Conservation (phyloP, 306 rosid genomes). For the Pyrus bretschneideri region DNA sequence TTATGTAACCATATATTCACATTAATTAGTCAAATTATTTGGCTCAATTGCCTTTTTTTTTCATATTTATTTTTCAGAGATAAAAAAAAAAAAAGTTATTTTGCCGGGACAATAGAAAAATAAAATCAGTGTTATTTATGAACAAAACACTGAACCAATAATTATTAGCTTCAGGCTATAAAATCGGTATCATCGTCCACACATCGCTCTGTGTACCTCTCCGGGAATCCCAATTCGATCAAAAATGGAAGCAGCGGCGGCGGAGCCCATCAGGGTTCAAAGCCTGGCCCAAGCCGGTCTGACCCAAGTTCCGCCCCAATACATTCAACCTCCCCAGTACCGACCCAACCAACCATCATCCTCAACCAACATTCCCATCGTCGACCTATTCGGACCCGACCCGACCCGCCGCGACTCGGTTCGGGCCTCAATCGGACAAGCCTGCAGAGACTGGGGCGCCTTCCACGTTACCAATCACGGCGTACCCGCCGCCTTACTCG, state of each 20-base stretch:
- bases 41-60: no score
- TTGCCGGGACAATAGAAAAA: neutral
- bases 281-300: constrained; percentile 43
- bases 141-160: no score
- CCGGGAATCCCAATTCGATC: neutral
- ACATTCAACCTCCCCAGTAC: constrained; percentile 43
- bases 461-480: constrained; percentile 81
- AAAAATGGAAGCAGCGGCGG: constrained; percentile 37
- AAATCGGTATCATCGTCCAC: neutral
- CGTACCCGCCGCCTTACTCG: constrained; percentile 38
- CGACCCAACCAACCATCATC: constrained; percentile 11
- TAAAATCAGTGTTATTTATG: neutral
- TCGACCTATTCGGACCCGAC: constrained; percentile 44
- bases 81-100: no score
- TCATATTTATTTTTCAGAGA: no score
- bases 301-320: constrained; percentile 56
- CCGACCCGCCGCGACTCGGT: constrained; percentile 25
- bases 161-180: neutral
- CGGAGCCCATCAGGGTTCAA: constrained; percentile 56
- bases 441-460: constrained; percentile 77
- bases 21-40: no score
- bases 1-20: no score
- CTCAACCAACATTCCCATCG: constrained; percentile 28
- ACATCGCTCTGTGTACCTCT: no score
- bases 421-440: constrained; percentile 34